Evolutionary conservation across 805 yeast species (phyloP).

Genomic region (Kazachstania bromeliacearum): DNA sequence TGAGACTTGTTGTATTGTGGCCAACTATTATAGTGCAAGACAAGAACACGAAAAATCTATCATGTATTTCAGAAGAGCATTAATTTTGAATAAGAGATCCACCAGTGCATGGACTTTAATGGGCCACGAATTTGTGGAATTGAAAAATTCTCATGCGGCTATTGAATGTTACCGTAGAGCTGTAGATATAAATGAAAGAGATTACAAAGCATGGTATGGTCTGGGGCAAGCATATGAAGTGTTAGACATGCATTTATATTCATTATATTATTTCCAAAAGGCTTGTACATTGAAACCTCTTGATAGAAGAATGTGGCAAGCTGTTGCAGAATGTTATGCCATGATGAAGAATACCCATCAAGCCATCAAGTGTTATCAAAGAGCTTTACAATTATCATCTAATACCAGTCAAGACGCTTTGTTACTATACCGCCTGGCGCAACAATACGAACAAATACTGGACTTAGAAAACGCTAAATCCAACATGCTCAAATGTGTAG

Average conservation of each 20-base stretch:
- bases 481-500: conserved; percentile 56
- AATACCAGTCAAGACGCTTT: conserved; percentile 47
- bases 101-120: conserved; percentile 93
- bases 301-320: conserved; percentile 95
- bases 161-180: conserved; percentile 92
- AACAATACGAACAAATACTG: conserved; percentile 48
- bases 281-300: conserved; percentile 82
- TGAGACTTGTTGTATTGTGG: conserved; percentile 89
- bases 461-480: conserved; percentile 45
- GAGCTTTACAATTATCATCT: conserved; percentile 51
- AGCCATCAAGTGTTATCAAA: conserved; percentile 70
- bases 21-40: conserved; percentile 84
- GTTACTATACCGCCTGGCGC: conserved; percentile 55
- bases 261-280: conserved; percentile 83
- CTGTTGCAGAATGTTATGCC: conserved; percentile 82
- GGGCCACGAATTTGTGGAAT: conserved; percentile 98
- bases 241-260: conserved; percentile 86
- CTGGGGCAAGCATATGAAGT: conserved; percentile 97
- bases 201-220: conserved; percentile 97
- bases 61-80: conserved; percentile 82
- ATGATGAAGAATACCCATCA: conserved; percentile 62
- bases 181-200: conserved; percentile 78
- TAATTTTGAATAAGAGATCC: conserved; percentile 69
- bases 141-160: conserved; percentile 94
- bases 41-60: conserved; percentile 94